phyloP scores from a whole-genome alignment of 2,329 filamentous ascomycete genomes.

The Lasiodiplodia theobromae region DNA sequence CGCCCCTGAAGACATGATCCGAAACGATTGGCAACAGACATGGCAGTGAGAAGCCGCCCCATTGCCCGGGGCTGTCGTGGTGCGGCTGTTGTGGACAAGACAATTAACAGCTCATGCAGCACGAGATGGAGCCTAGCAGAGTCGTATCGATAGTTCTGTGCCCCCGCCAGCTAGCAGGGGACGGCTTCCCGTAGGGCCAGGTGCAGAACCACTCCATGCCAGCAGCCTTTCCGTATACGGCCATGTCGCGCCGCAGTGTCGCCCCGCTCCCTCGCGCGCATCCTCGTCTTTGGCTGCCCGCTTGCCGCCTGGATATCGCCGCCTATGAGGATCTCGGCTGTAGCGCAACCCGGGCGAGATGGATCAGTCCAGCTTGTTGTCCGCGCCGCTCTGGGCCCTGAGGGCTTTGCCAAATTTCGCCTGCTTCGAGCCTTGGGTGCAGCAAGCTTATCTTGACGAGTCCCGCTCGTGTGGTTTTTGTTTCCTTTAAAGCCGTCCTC shows the following conservation, averaged over 20 bases:
- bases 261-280: conserved; percentile 20
- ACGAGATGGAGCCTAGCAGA: neutral
- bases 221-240: conserved; percentile 2
- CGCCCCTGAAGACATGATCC: neutral
- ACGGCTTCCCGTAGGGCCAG: neutral
- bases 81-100: neutral
- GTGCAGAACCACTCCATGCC: neutral
- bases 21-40: neutral
- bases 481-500: conserved; percentile 1
- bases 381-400: conserved; percentile 18
- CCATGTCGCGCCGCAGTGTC: neutral
- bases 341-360: neutral
- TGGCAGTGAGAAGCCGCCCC: neutral
- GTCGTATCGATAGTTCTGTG: conserved; percentile 14
- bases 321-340: conserved; percentile 2
- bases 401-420: neutral
- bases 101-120: neutral
- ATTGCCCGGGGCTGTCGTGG: neutral
- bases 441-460: conserved; percentile 16
- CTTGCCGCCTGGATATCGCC: conserved; percentile 2
- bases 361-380: conserved; percentile 1
- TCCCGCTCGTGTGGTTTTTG: neutral
- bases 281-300: conserved; percentile 1
- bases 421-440: neutral
- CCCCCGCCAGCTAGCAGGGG: conserved; percentile 4